Conservation (phyloP, 2,329 filamentous ascomycete genomes). For the Ceratocystis papillata region DNA sequence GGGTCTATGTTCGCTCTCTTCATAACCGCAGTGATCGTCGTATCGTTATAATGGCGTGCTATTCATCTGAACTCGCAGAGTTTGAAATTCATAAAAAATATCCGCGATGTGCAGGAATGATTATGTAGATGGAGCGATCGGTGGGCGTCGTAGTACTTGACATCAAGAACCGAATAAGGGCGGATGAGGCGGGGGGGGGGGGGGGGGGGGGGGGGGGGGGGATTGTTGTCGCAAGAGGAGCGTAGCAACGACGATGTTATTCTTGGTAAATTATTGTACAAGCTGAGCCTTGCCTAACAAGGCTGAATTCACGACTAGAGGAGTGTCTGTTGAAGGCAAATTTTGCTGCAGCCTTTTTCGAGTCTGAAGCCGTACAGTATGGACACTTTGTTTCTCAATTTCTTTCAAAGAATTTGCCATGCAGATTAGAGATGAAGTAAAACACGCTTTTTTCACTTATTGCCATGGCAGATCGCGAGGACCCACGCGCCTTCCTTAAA, state of each 20-base stretch:
- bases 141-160: not conserved
- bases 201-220: not conserved
- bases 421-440: not conserved
- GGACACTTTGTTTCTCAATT: too few species aligned
- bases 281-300: too few species aligned
- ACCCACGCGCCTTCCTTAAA: not conserved
- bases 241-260: too few species aligned
- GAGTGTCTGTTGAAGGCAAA: too few species aligned
- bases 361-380: too few species aligned
- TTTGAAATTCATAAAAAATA: too few species aligned
- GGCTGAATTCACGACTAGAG: too few species aligned
- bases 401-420: not conserved
- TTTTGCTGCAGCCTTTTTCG: too few species aligned
- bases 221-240: not conserved
- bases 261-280: too few species aligned
- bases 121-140: not conserved
- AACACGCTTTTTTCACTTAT: not conserved
- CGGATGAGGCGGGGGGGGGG: not conserved
- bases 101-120: not conserved
- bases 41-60: too few species aligned
- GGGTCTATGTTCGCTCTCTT: not conserved
- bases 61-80: too few species aligned
- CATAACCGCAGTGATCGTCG: too few species aligned
- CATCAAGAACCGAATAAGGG: not conserved
- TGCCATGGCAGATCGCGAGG: not conserved